Percentiles rank a stretch among this genome's conserved stretches.
Evolutionary conservation across 2,329 filamentous ascomycete species (phyloP).

Genomic region (Geosmithia morbida): DNA sequence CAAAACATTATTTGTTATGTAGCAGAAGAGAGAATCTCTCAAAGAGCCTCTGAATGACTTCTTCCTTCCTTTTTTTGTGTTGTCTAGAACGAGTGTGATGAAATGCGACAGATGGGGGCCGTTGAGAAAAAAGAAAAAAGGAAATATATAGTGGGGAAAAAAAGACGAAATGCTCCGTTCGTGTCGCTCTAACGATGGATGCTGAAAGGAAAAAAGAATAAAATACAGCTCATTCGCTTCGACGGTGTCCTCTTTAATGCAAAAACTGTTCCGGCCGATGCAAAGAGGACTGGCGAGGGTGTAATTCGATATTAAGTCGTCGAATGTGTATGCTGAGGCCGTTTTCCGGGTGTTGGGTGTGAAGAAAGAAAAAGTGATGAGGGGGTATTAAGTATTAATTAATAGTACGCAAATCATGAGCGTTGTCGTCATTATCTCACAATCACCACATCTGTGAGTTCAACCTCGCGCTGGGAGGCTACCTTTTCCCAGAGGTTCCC

Average conservation of each 20-base stretch:
- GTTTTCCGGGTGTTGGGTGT: not conserved
- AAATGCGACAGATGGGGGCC: not conserved
- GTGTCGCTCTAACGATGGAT: not conserved
- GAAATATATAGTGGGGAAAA: not conserved
- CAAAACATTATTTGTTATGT: not conserved
- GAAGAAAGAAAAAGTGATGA: not conserved
- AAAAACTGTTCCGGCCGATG: not conserved
- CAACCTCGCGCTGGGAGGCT: constrained; percentile 23
- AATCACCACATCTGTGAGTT: constrained; percentile 30
- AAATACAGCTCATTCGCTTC: no score
- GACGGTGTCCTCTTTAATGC: no score
- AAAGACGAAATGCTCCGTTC: not conserved
- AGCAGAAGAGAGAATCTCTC: not conserved
- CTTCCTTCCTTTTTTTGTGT: no score
- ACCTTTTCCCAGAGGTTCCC: constrained; percentile 22
- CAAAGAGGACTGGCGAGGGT: not conserved
- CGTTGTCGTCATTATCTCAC: constrained; percentile 15
- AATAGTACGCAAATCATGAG: not conserved
- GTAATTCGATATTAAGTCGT: no score
- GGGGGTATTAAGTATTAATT: not conserved
- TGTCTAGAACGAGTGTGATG: no score
- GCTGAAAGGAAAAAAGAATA: not conserved
- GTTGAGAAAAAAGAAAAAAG: not conserved
- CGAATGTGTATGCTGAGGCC: no score
- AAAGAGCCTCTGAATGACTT: no score